Evolutionary conservation across 495 filamentous ascomycete genomes (phyloP).

Genomic region (Durotheca rogersii): DNA sequence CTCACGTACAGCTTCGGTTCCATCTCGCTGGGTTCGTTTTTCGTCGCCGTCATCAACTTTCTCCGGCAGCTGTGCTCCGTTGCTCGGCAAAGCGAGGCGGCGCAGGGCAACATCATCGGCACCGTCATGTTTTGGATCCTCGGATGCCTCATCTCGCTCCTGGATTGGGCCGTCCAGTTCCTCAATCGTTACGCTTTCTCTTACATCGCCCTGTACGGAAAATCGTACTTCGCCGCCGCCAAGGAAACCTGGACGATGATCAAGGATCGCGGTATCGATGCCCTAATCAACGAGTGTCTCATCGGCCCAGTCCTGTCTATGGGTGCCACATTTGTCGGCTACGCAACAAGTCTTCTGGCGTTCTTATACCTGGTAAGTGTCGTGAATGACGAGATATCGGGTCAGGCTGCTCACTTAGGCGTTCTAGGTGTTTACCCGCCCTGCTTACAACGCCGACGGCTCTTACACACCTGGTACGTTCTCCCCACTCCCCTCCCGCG

Average conservation of each 20-base stretch:
- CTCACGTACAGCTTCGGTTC: slow-evolving; percentile 90
- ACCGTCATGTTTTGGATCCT: slow-evolving; percentile 69
- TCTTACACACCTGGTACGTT: slow-evolving; percentile 48
- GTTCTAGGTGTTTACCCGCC: slow-evolving; percentile 56
- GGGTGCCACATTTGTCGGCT: slow-evolving; percentile 80
- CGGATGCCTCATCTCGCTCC: slow-evolving; percentile 70
- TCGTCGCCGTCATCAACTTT: slow-evolving; percentile 86
- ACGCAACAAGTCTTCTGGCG: slow-evolving; percentile 74
- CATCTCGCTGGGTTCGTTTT: slow-evolving; percentile 78
- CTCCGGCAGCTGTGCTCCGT: slow-evolving; percentile 75
- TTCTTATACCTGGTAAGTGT: slow-evolving; percentile 77
- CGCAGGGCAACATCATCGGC: slow-evolving; percentile 67
- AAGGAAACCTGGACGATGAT: slow-evolving; percentile 91
- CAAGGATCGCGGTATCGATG: slow-evolving; percentile 87
- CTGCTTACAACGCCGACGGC: slow-evolving; percentile 70
- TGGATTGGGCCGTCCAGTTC: slow-evolving; percentile 83
- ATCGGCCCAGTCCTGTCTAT: slow-evolving; percentile 89
- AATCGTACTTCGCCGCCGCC: slow-evolving; percentile 77
- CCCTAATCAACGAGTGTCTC: slow-evolving; percentile 85
- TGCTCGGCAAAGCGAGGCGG: slow-evolving; percentile 62
- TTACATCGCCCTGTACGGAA: slow-evolving; percentile 89
- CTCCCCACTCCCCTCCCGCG: too few relatives aligned
- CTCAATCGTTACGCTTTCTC: slow-evolving; percentile 85
- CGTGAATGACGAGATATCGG: neutral
- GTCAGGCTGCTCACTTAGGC: slow-evolving; percentile 9